Evolutionary conservation across 1,284 basidiomycete species (phyloP), one percentile per base, ranked within the genome.

Genomic region (Tilletia caries): DNA sequence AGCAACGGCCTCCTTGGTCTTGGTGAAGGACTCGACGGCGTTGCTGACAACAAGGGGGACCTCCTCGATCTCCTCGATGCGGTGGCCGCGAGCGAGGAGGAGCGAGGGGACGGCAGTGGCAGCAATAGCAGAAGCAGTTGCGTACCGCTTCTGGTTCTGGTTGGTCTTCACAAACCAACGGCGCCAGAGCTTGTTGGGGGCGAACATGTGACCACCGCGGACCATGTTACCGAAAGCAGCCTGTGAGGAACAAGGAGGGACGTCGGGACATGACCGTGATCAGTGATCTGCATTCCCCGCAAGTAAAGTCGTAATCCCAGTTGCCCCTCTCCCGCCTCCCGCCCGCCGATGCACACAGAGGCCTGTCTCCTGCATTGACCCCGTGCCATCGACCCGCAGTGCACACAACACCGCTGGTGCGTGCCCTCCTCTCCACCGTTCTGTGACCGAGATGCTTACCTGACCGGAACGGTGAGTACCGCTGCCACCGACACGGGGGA

Each of bases 151-250:
- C 87, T 98, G 95, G 89, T 95, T 96, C 88, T 95, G 92, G 91
- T 96, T 97, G 76, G 94, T 92, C 89, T 98, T 99, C 88, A 98
- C 92, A 87, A 98, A 95, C 96, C 96, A 99, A 86, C 91, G 95
- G 86, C 96, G 91, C 95, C 95, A 98, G 84, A 91, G 93, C 89
- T 96, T 98, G 87, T 95, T 98, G 54, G 96, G 95, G 60, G 95
- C 95, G 87, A 98, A 98, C 95, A 99, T 98, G 85, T 95, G 94
- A 89, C 95, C 96, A 84, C 95, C 95, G 62, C 82, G 82, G 74
- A 75, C 79, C 78, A 79, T 79, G 80, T 82, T 81, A 85, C 95
- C 96, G 87, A 98, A 98, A 52, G 95, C 95, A 85, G 93, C 96
- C 91, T 93, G 64, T 25, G 23, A 18, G 25, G 32, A 33, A 29